Evolutionary conservation across 441 rosid genomes (phyloP).

Genomic region (Gossypium gossypioides): DNA sequence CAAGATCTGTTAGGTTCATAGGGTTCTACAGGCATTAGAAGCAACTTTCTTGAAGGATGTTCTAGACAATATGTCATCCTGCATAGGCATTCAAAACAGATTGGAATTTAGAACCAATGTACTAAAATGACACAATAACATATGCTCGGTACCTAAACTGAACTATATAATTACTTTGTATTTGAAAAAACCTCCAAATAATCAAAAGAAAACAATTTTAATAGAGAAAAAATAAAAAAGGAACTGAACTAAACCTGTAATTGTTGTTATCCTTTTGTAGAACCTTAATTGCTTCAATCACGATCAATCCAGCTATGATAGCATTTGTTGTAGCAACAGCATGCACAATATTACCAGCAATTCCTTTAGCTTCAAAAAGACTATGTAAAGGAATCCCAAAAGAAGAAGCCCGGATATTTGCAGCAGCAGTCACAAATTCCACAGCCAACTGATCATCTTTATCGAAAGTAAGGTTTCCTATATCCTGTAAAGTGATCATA

Average conservation of each 20-base stretch:
- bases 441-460: conserved; percentile 98
- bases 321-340: conserved; percentile 98
- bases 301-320: conserved; percentile 81
- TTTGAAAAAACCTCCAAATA: neutral
- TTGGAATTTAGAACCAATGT: neutral
- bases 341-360: conserved; percentile 96
- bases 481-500: conserved; percentile 40
- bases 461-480: conserved; percentile 84
- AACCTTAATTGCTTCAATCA: conserved; percentile 95
- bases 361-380: conserved; percentile 97
- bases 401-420: conserved; percentile 88
- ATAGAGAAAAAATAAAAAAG: neutral
- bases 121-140: neutral
- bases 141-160: neutral
- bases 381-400: conserved; percentile 88
- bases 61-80: conserved; percentile 97
- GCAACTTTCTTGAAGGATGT: conserved; percentile 73
- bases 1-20: conserved; percentile 79
- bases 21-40: conserved; percentile 93
- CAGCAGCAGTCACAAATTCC: conserved; percentile 95
- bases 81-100: conserved; percentile 13
- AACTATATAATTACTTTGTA: neutral
- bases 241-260: conserved; percentile 51
- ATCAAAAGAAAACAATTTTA: conserved; percentile 6
- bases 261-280: conserved; percentile 48